Conservation (phyloP, 2,329 filamentous ascomycete genomes). For the Coniella vitis region DNA sequence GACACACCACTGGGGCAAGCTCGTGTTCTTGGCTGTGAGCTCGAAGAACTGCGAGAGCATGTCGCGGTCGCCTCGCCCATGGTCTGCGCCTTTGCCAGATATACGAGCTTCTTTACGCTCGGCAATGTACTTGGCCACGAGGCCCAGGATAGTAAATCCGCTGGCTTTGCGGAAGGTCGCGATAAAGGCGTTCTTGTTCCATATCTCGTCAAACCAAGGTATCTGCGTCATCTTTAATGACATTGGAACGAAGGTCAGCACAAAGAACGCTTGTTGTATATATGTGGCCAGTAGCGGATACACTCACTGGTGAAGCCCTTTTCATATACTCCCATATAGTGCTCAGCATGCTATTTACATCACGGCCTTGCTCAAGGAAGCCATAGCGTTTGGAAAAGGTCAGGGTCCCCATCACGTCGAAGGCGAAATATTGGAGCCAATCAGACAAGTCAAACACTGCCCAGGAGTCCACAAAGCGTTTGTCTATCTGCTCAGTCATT, state of each 20-base stretch:
- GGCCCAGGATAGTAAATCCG: constrained; percentile 42
- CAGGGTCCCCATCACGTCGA: constrained; percentile 45
- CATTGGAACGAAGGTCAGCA: too few relatives aligned
- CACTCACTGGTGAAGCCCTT: constrained; percentile 44
- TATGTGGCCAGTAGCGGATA: too few relatives aligned
- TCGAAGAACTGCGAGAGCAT: constrained; percentile 18
- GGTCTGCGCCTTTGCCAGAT: constrained; percentile 3
- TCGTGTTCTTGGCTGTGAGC: constrained; percentile 13
- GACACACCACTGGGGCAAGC: constrained; percentile 18
- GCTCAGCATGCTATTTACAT: constrained; percentile 43
- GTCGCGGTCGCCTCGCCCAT: constrained; percentile 7
- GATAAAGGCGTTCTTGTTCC: constrained; percentile 36
- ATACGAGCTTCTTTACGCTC: neutral
- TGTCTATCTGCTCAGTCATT: constrained; percentile 18
- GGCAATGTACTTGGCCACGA: constrained; percentile 19
- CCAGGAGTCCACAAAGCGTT: neutral
- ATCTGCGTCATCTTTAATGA: constrained; percentile 36
- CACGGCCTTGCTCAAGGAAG: constrained; percentile 40
- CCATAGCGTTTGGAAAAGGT: constrained; percentile 45
- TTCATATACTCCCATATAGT: constrained; percentile 44
- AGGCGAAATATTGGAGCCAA: constrained; percentile 37
- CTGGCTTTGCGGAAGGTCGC: constrained; percentile 33
- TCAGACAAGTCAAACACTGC: constrained; percentile 33
- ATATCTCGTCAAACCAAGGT: constrained; percentile 40
- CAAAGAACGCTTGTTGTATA: too few relatives aligned